Evolutionary conservation across 306 rosid species (phyloP).

Genomic region (Acacia melanoxylon): DNA sequence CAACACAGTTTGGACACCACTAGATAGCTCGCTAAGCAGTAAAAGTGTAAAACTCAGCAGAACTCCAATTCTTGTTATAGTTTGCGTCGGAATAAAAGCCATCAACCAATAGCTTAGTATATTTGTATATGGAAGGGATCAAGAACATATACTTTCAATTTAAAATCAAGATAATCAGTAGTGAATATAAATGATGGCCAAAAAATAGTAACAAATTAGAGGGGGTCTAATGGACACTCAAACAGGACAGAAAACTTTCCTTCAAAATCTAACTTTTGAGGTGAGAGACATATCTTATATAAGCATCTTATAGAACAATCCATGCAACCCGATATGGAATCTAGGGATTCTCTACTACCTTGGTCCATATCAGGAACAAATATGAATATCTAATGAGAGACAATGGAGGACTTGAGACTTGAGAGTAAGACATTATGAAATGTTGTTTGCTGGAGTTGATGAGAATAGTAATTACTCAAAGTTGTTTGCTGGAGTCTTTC

Average conservation of each 20-base stretch:
- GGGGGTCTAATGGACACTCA: background rate
- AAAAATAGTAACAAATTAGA: background rate
- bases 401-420: background rate
- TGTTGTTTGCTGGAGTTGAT: background rate
- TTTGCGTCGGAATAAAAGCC: conserved; percentile 9
- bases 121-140: background rate
- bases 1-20: background rate
- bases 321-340: background rate
- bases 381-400: background rate
- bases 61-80: background rate
- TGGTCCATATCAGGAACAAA: background rate
- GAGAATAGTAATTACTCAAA: background rate
- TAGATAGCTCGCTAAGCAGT: background rate
- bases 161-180: background rate
- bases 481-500: background rate
- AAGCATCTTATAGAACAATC: background rate
- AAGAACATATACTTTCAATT: background rate
- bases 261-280: background rate
- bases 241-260: background rate
- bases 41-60: background rate
- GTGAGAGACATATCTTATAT: background rate
- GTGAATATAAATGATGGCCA: background rate
- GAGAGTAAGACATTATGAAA: background rate
- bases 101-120: background rate
- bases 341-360: background rate